Percentiles rank a stretch among this genome's conserved stretches.
These are phyloP conservation scores for Suhomyces bolitotheri DNA, from an alignment of 1,139 yeast species.

Conservation along the genomic window DNA sequence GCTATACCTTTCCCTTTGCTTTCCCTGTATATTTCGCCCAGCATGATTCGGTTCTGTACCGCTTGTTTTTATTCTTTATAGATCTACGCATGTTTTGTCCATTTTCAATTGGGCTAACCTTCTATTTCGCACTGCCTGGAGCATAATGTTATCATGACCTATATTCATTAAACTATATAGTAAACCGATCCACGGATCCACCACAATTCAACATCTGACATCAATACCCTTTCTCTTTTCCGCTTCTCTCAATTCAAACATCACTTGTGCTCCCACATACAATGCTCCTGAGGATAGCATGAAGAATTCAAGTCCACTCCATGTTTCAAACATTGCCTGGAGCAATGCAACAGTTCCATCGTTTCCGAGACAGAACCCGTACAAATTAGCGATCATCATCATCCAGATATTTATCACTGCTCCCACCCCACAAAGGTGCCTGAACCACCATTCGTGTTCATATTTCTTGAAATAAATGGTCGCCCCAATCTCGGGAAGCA, in stretches of 20 bases:
- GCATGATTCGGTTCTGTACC: too few species aligned
- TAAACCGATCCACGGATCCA: too few species aligned
- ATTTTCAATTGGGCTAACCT: too few species aligned
- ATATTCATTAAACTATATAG: too few species aligned
- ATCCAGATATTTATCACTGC: slow-evolving; percentile 91
- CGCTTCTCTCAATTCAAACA: slow-evolving; percentile 89
- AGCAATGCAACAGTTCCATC: slow-evolving; percentile 77
- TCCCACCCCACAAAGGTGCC: slow-evolving; percentile 82
- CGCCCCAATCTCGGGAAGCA: slow-evolving; percentile 84
- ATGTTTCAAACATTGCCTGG: slow-evolving; percentile 69
- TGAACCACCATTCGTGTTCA: slow-evolving; percentile 62
- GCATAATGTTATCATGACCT: too few species aligned
- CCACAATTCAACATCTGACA: slow-evolving; percentile 72
- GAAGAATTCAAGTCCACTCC: slow-evolving; percentile 66
- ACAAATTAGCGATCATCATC: slow-evolving; percentile 96
- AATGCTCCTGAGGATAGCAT: slow-evolving; percentile 63
- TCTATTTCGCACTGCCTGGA: too few species aligned
- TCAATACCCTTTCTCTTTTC: slow-evolving; percentile 84
- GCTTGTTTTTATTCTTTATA: too few species aligned
- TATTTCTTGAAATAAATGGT: slow-evolving; percentile 47
- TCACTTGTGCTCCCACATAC: slow-evolving; percentile 84
- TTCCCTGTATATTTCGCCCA: too few species aligned
- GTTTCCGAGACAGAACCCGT: slow-evolving; percentile 89
- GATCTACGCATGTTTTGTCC: too few species aligned
- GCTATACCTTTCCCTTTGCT: too few species aligned